Conservation (phyloP, 2,329 filamentous ascomycete genomes). For the Gremmenia infestans region DNA sequence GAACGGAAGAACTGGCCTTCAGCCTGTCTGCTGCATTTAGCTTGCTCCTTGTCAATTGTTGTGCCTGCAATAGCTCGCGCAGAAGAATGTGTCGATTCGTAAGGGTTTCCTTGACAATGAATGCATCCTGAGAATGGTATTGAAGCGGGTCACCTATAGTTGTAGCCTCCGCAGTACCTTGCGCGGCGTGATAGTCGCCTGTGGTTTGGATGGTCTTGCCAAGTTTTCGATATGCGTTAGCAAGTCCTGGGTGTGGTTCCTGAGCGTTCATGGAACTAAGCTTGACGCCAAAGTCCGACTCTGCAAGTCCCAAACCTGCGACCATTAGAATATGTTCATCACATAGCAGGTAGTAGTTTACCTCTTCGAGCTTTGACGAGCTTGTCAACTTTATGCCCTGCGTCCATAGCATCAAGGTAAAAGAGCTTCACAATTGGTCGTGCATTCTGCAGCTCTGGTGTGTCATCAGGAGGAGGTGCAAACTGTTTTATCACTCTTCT, state of each 20-base stretch:
- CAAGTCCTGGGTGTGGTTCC: constrained; percentile 82
- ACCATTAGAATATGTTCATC: constrained; percentile 29
- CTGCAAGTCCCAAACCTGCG: constrained; percentile 82
- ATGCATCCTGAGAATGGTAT: constrained; percentile 92
- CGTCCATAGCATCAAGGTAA: constrained; percentile 91
- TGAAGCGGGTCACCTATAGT: constrained; percentile 90
- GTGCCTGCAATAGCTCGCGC: constrained; percentile 86
- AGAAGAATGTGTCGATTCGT: constrained; percentile 97
- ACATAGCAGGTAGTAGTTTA: constrained; percentile 39
- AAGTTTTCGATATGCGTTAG: constrained; percentile 89
- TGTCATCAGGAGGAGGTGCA: constrained; percentile 93
- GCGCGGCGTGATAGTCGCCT: constrained; percentile 91
- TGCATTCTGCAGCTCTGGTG: constrained; percentile 85
- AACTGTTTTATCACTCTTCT: constrained; percentile 98
- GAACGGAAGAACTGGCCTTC: constrained; percentile 80
- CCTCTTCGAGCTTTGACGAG: constrained; percentile 89
- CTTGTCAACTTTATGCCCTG: constrained; percentile 93
- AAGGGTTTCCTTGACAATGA: constrained; percentile 96
- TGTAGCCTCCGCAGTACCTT: constrained; percentile 93
- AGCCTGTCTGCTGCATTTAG: constrained; percentile 82
- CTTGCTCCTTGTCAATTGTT: constrained; percentile 77
- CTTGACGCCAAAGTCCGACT: constrained; percentile 91
- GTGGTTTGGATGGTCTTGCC: constrained; percentile 90
- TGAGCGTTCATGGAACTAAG: constrained; percentile 81
- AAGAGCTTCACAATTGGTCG: constrained; percentile 91